Evolutionary conservation across 257 asterid species (phyloP), one percentile per base, ranked within the genome.

Genomic region (Penstemon eatonii): DNA sequence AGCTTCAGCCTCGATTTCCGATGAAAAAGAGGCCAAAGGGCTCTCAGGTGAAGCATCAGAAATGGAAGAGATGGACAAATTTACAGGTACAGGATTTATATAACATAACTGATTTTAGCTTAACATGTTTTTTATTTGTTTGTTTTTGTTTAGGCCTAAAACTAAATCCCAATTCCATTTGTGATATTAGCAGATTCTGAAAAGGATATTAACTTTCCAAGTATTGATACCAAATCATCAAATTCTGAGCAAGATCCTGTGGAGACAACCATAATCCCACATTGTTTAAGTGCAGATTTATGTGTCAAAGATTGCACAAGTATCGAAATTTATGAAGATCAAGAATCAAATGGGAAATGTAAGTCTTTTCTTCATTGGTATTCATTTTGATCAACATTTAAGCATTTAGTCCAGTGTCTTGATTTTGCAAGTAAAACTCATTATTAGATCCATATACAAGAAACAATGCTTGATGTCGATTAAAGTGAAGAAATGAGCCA

Each of bases 301-400:
- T 10, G 5, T 40, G 49, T 19, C 36, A 8, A 4, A 10, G 6
- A 42, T 10, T 4, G 66, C 15, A 0, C 6, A 18, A 44, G 44
- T 18, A 61, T 15, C 3, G 66, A 59, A 13, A 8, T 59, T 7
- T 59, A 5, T 38, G 64, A 42, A 7, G 39, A 42, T 25, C 19
- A 58, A 47, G 38, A 58, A 5, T 44, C 45, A 50, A 54, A 68
- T 53, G 58, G 60, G 7, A 59, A 66, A 61, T 79, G 86, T 84
- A 76, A 58, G 62, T 7, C 19, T 47, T 15, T 19, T 46, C 3
- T 46, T 8, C 4, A 46, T 13, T 3, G 1, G 1, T 5, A 4
- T 11, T n/a, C 37, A 1, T 8, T 3, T 38, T 5, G n/a, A n/a
- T n/a, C 33, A 37, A 10, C 5, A 38, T 38, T 38, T 12, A 37